Conservation (phyloP, 2,329 filamentous ascomycete genomes). For the Pseudohalonectria lignicola region DNA sequence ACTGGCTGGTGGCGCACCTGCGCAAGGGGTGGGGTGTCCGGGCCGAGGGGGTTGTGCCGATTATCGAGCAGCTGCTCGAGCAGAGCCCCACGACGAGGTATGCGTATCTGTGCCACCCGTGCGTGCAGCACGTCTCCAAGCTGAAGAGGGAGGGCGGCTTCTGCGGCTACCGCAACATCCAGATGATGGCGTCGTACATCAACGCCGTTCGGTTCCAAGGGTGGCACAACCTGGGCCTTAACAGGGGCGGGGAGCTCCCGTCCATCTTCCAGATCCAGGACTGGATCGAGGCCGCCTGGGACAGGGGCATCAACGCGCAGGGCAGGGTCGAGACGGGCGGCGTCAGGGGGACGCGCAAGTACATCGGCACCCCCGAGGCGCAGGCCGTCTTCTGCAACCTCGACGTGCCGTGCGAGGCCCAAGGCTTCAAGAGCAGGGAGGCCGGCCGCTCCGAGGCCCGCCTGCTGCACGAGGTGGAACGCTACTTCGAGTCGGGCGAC, state of each 20-base stretch:
- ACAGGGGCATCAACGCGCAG: constrained; percentile 65
- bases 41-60: constrained; percentile 48
- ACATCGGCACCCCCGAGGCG: constrained; percentile 87
- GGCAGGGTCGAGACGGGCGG: constrained; percentile 77
- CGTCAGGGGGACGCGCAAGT: constrained; percentile 81
- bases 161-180: constrained; percentile 91
- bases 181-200: constrained; percentile 79
- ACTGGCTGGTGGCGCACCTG: constrained; percentile 53
- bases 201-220: constrained; percentile 46
- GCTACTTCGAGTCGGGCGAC: constrained; percentile 58
- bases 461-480: constrained; percentile 57
- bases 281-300: constrained; percentile 80
- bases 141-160: constrained; percentile 75
- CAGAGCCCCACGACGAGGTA: constrained; percentile 53
- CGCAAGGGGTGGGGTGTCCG: constrained; percentile 45
- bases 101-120: constrained; percentile 70
- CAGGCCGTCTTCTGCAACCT: constrained; percentile 66
- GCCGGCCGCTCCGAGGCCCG: constrained; percentile 35
- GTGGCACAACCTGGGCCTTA: constrained; percentile 46
- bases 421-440: constrained; percentile 41
- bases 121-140: constrained; percentile 72
- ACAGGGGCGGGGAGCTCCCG: constrained; percentile 53
- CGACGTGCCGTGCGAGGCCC: constrained; percentile 56
- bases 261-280: constrained; percentile 77
- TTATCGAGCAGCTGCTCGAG: constrained; percentile 52